Evolutionary conservation across 2,329 filamentous ascomycete genomes (phyloP), one percentile per base, ranked within the genome.

Genomic region (Aspergillus floridensis): DNA sequence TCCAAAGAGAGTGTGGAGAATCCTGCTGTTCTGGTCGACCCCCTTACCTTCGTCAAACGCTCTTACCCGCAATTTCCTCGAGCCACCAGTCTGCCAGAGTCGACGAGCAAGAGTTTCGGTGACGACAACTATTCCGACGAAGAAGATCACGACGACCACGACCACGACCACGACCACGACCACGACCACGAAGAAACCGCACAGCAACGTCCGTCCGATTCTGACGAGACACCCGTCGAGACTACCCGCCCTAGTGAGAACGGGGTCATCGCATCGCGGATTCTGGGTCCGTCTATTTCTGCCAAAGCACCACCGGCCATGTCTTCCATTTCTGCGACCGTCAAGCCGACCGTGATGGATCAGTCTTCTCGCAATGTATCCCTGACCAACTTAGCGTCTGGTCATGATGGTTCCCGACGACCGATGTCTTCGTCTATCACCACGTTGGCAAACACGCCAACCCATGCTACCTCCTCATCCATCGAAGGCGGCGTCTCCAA

Each of bases 241-340:
- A 29, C 56, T 31, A 49, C 54, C 21, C 70, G 66, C 24, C 49
- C 60, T 7, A 47, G 63, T 7, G 74, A 77, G n/a, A 71, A 74
- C 35, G 64, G 69, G n/a, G 74, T 73, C 57, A 75, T 76, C 58
- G 70, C 76, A 53, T 67, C 65, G 51, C 76, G 75, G 32, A 64
- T 78, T 14, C 61, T 78, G 19, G 74, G 67, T 44, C 74, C 74
- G 41, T 74, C 75, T 6, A 75, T 74, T 63, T 74, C 76, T 16
- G 76, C 76, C 44, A 78, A 76, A 66, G 78, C 76, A 10, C 77
- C 78, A 5, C 79, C 79, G n/a, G 74, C 79, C 41, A 79, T 81
- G 74, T 80, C 79, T 32, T 80, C 79, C 5, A 73, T 80, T 22
- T 80, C 77, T n/a, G 79, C 77, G 14, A 76, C 75, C 51, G 78